Conservation (phyloP, 371 early-diverging fungal genomes). For the Mucor circinelloides region DNA sequence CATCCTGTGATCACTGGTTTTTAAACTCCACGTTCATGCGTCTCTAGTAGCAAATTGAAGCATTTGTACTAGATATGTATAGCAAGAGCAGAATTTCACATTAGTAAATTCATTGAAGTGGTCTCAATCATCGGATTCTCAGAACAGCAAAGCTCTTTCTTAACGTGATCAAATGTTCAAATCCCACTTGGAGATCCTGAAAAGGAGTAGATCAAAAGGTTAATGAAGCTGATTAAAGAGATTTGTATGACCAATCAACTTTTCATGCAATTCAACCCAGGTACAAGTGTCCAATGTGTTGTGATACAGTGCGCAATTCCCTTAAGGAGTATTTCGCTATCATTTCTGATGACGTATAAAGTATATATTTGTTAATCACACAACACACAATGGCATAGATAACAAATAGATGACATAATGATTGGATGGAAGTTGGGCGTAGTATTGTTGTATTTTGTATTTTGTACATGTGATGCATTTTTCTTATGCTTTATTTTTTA, state of each 20-base stretch:
- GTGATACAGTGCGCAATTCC: background rate
- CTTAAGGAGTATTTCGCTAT: background rate
- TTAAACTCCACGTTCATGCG: background rate
- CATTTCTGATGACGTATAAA: background rate
- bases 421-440: background rate
- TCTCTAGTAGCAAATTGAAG: background rate
- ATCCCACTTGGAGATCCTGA: background rate
- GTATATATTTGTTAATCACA: background rate
- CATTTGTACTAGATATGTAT: too few relatives aligned
- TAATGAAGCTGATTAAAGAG: background rate
- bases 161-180: background rate
- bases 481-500: background rate
- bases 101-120: background rate
- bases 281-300: background rate
- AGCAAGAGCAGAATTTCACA: too few relatives aligned
- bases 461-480: background rate
- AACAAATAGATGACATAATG: background rate
- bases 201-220: background rate
- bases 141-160: background rate
- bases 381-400: background rate
- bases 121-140: too few relatives aligned
- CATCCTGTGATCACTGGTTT: background rate
- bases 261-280: background rate
- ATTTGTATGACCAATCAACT: conserved; percentile 1
- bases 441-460: background rate